These are phyloP conservation scores for Phialophora expanda DNA, from an alignment of 2,329 filamentous ascomycete genomes.

Conservation along the genomic window DNA sequence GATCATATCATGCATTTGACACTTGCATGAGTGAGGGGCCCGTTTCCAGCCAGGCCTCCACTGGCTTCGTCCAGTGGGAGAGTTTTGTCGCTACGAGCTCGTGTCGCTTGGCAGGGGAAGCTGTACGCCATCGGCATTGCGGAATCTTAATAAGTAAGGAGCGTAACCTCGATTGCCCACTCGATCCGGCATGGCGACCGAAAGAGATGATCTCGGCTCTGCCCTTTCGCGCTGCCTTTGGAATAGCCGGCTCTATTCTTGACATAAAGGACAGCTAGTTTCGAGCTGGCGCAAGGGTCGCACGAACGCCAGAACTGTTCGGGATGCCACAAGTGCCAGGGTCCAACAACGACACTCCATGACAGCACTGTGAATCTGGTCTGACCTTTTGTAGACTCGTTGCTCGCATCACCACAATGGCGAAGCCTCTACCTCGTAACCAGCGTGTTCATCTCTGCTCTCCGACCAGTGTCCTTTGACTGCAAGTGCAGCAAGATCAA, in stretches of 20 bases:
- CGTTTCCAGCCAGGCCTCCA: background rate
- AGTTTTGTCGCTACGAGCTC: slow-evolving; percentile 6
- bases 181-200: background rate
- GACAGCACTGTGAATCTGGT: background rate
- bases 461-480: too few relatives aligned
- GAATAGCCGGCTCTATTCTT: slow-evolving; percentile 12
- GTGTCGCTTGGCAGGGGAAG: slow-evolving; percentile 29
- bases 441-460: too few relatives aligned
- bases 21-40: slow-evolving; percentile 2
- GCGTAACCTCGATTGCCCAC: background rate
- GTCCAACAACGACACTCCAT: background rate
- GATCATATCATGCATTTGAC: slow-evolving; percentile 10
- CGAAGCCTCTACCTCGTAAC: too few relatives aligned
- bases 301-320: background rate
- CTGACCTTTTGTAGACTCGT: background rate
- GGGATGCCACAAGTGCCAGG: background rate
- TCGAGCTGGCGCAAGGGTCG: slow-evolving; percentile 1
- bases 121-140: background rate
- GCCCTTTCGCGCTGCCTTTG: background rate
- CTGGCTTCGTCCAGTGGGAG: slow-evolving; percentile 12
- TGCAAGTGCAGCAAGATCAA: too few relatives aligned
- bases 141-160: background rate
- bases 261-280: slow-evolving; percentile 3
- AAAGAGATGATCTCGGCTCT: background rate
- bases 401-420: too few relatives aligned